Evolutionary conservation across 1,284 basidiomycete species (phyloP), one percentile per base, ranked within the genome.

Genomic region (Ustilago vetiveriae): DNA sequence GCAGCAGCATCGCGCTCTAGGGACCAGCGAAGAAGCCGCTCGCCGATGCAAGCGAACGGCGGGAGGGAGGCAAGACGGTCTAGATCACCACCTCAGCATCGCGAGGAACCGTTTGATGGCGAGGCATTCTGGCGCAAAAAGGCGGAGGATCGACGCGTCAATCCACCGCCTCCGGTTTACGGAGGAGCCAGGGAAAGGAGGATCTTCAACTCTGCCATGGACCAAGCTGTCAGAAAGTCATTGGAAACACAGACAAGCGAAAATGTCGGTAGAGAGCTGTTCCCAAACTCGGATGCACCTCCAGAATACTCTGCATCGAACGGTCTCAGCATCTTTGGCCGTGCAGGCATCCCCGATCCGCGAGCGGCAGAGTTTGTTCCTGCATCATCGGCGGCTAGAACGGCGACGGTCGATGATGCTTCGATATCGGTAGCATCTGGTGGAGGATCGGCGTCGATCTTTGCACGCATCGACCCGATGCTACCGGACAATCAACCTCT

Each of bases 391-490:
- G 17, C 36, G 4, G n/a, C 29, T 9, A 26, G 19, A 41, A 16
- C 42, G 10, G 21, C 27, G 5, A 7, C 14, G 17, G 23, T 30
- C 30, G 26, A 41, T 1, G 29, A 19, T 40, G 16, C 43, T 13
- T 22, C 29, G 5, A 19, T n/a, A 1, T 10, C 37, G 2, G 29
- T 52, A 32, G 39, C 47, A 35, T 14, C 48, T 4, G 35, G 30
- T 9, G 36, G n/a, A 11, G 41, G 29, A 16, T 40, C 45, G 0
- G 26, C 68, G 1, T 76, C 78, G 26, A 71, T 81, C 26, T 63
- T 77, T 29, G 33, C 72, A 13, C 71, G 79, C 10, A 66, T 81
- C 30, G 74, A 77, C 29, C 73, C 78, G 2, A 79, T 79, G 76
- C 36, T 76, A 5, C 78, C 79, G 10, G 47, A 66, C 59, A 79